Base-by-base conservation (phyloP, 805 yeast genomes). In the Schwanniomyces pseudopolymorphus region DNA sequence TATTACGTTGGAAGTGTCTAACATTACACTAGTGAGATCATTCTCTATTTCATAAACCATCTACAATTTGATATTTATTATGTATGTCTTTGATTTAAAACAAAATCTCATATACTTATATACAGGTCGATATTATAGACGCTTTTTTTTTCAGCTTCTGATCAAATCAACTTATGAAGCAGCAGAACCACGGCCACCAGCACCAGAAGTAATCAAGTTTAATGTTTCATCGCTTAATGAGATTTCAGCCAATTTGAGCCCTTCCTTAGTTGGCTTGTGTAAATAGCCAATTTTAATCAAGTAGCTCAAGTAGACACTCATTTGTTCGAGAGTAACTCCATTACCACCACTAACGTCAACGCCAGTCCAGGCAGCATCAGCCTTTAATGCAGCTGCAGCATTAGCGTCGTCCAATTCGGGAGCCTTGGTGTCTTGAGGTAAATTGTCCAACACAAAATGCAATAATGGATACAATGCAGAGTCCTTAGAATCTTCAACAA, bases 391-490 rank as follows among this genome's bases (percentile, higher is more conserved):
- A n/a, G 64, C 63, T n/a, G 75, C 79, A 1, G 98, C 88, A 63
- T 94, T 91, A 4, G 75, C 44, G 56, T 95, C 99, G 60, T 91
- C 96, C 53, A 94, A 77, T 66, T 92, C 97, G 2, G 99, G 98
- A 9, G 99, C 98, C 67, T 84, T 87, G 26, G 98, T 87, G 63
- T 84, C 85, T 51, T 84, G 85, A 5, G 97, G 97, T 59, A 94
- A 78, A 62, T 91, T 85, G 60, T 90, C 99, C 55, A 95, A 76
- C 11, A 91, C 98, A 73, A 94, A 89, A 70, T 94, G 98, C 56
- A 94, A 74, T 57, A 94, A 75, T 48, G 99, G 99, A 72, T 83
- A 94, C 52, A 94, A 75, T 0, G 99, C 98, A 54, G 85, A 85
- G 57, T 89, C 96, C 46, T 83, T 80, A 24, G 84, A 74, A 33